A percentile compares a stretch with the other conserved stretches of the same genome.
phyloP scores from a whole-genome alignment of 2,329 filamentous ascomycete genomes.

The Colletotrichum siamense region DNA sequence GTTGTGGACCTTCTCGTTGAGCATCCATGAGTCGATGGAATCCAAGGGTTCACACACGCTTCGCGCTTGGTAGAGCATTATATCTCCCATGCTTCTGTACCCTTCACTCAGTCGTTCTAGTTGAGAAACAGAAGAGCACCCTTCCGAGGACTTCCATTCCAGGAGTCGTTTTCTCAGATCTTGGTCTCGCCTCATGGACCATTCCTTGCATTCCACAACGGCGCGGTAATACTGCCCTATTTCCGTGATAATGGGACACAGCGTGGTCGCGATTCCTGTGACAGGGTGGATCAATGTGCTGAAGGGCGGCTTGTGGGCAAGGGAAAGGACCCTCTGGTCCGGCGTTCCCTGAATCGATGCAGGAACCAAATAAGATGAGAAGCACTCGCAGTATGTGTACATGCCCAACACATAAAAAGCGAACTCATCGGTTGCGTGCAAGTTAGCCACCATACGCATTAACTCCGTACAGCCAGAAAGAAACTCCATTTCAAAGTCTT shows the following conservation, averaged over 20 bases:
- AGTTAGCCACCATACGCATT: neutral
- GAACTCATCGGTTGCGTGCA: neutral
- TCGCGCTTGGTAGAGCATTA: no score
- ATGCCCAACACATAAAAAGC: neutral
- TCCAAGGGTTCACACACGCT: no score
- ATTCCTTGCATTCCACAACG: neutral
- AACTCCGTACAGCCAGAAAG: neutral
- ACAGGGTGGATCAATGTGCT: neutral
- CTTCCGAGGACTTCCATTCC: no score
- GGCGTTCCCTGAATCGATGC: neutral
- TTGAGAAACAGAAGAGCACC: no score
- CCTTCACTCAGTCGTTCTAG: no score
- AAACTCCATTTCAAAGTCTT: neutral
- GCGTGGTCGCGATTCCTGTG: neutral
- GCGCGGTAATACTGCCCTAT: neutral
- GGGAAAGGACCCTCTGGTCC: neutral
- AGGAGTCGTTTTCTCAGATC: neutral
- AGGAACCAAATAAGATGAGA: neutral
- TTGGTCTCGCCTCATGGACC: neutral
- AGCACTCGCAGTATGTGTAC: neutral
- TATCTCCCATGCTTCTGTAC: no score
- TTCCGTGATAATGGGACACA: neutral
- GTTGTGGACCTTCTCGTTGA: no score
- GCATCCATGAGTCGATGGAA: no score
- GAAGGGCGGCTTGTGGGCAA: neutral